Evolutionary conservation across 1,139 yeast genomes (phyloP), one percentile per base, ranked within the genome.

Genomic region (Candida tetrigidarum): DNA sequence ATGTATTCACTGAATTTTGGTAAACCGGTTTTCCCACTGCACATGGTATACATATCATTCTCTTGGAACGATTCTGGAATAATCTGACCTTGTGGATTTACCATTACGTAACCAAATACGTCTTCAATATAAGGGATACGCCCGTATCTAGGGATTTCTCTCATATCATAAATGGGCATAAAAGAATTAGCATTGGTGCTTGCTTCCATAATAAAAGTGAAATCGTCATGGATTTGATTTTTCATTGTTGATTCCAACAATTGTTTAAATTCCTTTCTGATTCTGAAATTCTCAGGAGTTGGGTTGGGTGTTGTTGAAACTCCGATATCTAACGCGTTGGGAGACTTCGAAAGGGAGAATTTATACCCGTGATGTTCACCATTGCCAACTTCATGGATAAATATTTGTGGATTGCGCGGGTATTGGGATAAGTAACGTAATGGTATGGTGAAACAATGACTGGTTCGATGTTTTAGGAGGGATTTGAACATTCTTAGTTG

Each of bases 51-150:
- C 74, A 83, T 70, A 22, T 62, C 57, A 58, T 87, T 88, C 3
- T 69, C 58, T 57, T 86, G 81, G 54, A 81, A 88, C n/a, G 81
- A 69, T 1, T 66, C 76, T 0, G 71, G 71, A 2, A 81, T 64
- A 50, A 87, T 84, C 43, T 71, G 68, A 0, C 86, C 86, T n/a
- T 69, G 62, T 0, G 57, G 64, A 51, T 79, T 78, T 4, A 88
- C 84, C 51, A 76, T 76, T 5, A 87, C 83, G 55, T 84, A 86
- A 0, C 96, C 96, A 47, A 83, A 70, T 1, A 83, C 82, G 55
- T 85, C 86, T 50, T 84, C 90, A 4, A 86, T 80, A 19, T 84
- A 87, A 0, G 95, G 91, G 16, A 81, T 76, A 46, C 95, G 73
- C 10, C 88, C 88, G 51, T 78, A 81, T 19, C 79, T 68, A 1